These are phyloP conservation scores for Fusarium heterosporum DNA, from an alignment of 2,329 filamentous ascomycete genomes.

Conservation along the genomic window DNA sequence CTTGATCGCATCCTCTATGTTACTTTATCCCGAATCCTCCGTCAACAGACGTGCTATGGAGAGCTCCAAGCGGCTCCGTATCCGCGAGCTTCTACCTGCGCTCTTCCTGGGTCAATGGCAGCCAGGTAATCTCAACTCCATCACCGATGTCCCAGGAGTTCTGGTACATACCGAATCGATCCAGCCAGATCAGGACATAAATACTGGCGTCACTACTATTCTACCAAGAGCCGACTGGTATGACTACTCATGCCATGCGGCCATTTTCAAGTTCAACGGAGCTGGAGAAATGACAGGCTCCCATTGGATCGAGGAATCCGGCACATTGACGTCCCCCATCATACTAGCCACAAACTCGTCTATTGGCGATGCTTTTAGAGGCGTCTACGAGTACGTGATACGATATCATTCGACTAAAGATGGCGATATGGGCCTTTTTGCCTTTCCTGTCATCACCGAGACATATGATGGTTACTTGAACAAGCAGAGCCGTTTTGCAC, in stretches of 20 bases:
- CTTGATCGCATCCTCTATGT: not conserved
- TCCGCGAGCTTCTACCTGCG: conserved; percentile 59
- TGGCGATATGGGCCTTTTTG: conserved; percentile 62
- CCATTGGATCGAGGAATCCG: conserved; percentile 72
- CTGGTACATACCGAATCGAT: conserved; percentile 60
- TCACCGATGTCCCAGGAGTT: conserved; percentile 64
- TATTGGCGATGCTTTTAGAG: conserved; percentile 69
- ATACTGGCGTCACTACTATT: conserved; percentile 64
- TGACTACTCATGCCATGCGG: conserved; percentile 59
- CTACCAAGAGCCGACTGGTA: conserved; percentile 60
- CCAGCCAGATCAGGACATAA: conserved; percentile 53
- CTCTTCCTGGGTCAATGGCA: conserved; percentile 58
- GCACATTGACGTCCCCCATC: conserved; percentile 68
- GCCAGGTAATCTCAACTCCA: conserved; percentile 60
- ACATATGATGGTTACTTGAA: conserved; percentile 73
- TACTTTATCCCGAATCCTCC: not conserved
- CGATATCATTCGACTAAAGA: conserved; percentile 57
- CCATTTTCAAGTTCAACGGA: conserved; percentile 72
- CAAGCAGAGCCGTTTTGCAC: conserved; percentile 65
- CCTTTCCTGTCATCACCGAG: conserved; percentile 70
- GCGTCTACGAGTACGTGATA: conserved; percentile 67
- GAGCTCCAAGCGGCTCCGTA: conserved; percentile 31
- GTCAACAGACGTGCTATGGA: not conserved
- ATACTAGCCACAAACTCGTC: conserved; percentile 69
- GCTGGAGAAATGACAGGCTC: conserved; percentile 71